These are phyloP conservation scores for Phytophthora chlamydospora DNA, from an alignment of 352 stramenopile genomes.

Conservation along the genomic window DNA sequence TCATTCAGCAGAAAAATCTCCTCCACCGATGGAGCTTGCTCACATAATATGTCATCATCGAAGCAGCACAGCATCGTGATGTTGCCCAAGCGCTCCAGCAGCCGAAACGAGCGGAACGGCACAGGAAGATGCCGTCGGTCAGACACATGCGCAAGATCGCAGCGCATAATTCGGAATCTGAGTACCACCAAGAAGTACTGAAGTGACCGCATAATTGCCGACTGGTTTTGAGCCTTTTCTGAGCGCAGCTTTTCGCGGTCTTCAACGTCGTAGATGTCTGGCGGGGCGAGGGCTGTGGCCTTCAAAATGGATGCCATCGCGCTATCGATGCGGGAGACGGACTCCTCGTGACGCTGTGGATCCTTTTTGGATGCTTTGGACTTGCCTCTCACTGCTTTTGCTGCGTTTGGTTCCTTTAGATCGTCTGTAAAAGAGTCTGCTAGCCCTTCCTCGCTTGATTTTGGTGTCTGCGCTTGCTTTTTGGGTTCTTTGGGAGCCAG, in stretches of 20 bases:
- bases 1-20: constrained; percentile 88
- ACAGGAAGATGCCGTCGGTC: constrained; percentile 50
- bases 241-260: constrained; percentile 82
- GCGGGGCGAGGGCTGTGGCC: constrained; percentile 27
- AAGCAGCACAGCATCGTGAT: constrained; percentile 91
- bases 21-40: constrained; percentile 78
- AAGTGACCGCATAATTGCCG: constrained; percentile 66
- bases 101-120: constrained; percentile 76
- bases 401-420: neutral
- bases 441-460: constrained; percentile 1
- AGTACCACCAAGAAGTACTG: constrained; percentile 80
- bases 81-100: constrained; percentile 82
- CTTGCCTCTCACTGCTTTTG: neutral
- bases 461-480: constrained; percentile 13
- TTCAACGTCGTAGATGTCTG: constrained; percentile 86
- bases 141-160: constrained; percentile 55
- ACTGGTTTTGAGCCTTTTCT: constrained; percentile 68
- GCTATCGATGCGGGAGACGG: constrained; percentile 34
- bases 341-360: neutral
- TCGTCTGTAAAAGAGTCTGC: neutral
- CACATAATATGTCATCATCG: constrained; percentile 87
- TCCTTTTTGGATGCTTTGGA: constrained; percentile 19
- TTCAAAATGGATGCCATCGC: constrained; percentile 38
- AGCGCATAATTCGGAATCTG: constrained; percentile 66
- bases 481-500: constrained; percentile 39